Evolutionary conservation across 1,139 yeast species (phyloP), one percentile per base, ranked within the genome.

Genomic region (Yamadazyma sp.): DNA sequence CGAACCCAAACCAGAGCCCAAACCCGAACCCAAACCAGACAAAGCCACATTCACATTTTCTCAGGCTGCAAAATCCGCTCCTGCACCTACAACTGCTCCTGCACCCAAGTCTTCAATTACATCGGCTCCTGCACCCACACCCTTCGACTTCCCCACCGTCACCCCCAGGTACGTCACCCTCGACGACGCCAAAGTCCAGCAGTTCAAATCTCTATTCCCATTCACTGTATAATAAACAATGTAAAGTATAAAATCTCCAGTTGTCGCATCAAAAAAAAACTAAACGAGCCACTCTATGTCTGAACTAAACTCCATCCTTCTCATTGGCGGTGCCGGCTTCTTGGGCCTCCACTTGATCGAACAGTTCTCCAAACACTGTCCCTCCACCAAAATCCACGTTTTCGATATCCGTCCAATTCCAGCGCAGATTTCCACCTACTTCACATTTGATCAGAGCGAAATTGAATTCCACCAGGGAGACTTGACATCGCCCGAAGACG

Each of bases 261-360:
- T n/a, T n/a, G n/a, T n/a, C n/a, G n/a, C n/a, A n/a, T n/a, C n/a
- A n/a, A 11, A 12, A 12, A 12, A 12, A 12, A 25, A 12, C 10
- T 11, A 27, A 27, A 27, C 29, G 7, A 18, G 10, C 28, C 12
- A 11, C 28, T 20, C 18, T n/a, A 43, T 44, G 46, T 15, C 43
- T 11, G 36, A 33, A 23, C 51, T 67, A 38, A 64, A 78, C 22
- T 81, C 92, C 1, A 95, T 90, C 3, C 76, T 92, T 28, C 70
- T 92, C 24, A 79, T 92, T 26, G 98, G 98, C 34, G 98, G 98
- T 3, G 72, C 96, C 3, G 99, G 99, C 0, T 94, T 94, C 53
- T 74, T 94, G 24, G 99, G 99, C 2, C 79, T 88, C 34, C 97
- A 92, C 53, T 70, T 94, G 48, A 80, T 92, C 35, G 90, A 90